phyloP scores from a whole-genome alignment of 352 stramenopile species.

The Phytophthora sp. region DNA sequence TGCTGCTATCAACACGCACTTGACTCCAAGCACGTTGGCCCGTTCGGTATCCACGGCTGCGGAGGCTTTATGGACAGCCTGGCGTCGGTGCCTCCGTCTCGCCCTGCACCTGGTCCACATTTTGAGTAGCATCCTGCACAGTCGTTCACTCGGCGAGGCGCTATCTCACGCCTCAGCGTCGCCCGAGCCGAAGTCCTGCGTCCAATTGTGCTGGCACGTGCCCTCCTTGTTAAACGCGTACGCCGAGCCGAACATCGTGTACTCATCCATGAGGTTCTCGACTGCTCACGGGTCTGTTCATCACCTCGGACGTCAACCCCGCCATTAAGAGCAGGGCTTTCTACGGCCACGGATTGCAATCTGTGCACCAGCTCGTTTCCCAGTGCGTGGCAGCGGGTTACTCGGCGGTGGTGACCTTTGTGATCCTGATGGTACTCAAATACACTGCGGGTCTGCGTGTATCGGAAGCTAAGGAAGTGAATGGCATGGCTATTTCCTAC shows the following conservation, averaged over 20 bases:
- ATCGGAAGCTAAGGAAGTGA: slow-evolving; percentile 75
- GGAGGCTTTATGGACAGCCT: slow-evolving; percentile 63
- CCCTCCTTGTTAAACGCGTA: no score
- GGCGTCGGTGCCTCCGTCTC: no score
- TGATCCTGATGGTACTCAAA: slow-evolving; percentile 76
- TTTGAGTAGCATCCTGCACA: no score
- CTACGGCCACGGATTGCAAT: slow-evolving; percentile 56
- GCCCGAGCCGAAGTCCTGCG: no score
- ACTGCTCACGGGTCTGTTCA: slow-evolving; percentile 79
- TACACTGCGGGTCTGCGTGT: slow-evolving; percentile 74
- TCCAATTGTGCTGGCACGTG: no score
- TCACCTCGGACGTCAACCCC: slow-evolving; percentile 59
- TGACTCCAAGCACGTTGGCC: slow-evolving; percentile 76
- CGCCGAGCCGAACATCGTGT: no score
- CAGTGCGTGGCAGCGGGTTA: slow-evolving; percentile 65
- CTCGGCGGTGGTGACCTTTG: slow-evolving; percentile 67
- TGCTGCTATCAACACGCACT: slow-evolving; percentile 77
- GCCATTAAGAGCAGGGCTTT: slow-evolving; percentile 58
- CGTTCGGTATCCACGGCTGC: slow-evolving; percentile 77
- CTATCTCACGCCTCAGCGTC: no score
- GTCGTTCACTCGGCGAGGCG: no score
- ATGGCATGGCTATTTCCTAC: slow-evolving; percentile 80
- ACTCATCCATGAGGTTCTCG: no score
- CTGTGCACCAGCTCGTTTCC: slow-evolving; percentile 61
- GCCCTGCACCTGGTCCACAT: no score